phyloP scores from a whole-genome alignment of 371 early-diverging fungal species.

The Rhizopus delemar region DNA sequence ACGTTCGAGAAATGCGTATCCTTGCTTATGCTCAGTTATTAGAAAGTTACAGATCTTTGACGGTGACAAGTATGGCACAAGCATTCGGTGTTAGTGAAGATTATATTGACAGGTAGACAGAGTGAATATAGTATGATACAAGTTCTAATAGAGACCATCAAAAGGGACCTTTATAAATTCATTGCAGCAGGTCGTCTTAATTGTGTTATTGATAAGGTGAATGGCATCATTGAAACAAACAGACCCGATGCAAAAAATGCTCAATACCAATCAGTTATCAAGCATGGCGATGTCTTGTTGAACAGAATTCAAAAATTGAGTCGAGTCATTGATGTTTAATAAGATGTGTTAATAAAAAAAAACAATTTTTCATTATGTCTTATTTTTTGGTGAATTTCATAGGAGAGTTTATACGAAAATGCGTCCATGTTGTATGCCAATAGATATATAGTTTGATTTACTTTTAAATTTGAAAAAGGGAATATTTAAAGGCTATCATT shows the following conservation, averaged over 20 bases:
- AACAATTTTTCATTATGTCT: neutral
- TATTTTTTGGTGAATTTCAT: too few relatives aligned
- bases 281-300: constrained; percentile 94
- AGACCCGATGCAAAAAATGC: constrained; percentile 96
- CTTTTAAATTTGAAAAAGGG: too few relatives aligned
- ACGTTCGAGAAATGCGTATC: constrained; percentile 98
- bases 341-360: neutral
- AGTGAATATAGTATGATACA: neutral
- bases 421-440: too few relatives aligned
- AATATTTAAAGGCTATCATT: too few relatives aligned
- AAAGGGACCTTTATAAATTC: constrained; percentile 91
- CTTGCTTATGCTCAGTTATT: constrained; percentile 96
- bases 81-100: constrained; percentile 96
- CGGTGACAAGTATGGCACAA: constrained; percentile 94
- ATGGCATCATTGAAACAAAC: constrained; percentile 95
- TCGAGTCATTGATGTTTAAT: constrained; percentile 82
- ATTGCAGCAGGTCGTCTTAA: constrained; percentile 96
- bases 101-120: constrained; percentile 86
- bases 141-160: neutral
- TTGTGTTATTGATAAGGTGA: constrained; percentile 99
- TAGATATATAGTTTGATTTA: too few relatives aligned
- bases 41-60: constrained; percentile 95
- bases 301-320: constrained; percentile 96
- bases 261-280: constrained; percentile 94
- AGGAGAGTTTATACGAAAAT: too few relatives aligned